Base-by-base conservation (phyloP, 805 yeast species). In the Debaryomyces hansenii region DNA sequence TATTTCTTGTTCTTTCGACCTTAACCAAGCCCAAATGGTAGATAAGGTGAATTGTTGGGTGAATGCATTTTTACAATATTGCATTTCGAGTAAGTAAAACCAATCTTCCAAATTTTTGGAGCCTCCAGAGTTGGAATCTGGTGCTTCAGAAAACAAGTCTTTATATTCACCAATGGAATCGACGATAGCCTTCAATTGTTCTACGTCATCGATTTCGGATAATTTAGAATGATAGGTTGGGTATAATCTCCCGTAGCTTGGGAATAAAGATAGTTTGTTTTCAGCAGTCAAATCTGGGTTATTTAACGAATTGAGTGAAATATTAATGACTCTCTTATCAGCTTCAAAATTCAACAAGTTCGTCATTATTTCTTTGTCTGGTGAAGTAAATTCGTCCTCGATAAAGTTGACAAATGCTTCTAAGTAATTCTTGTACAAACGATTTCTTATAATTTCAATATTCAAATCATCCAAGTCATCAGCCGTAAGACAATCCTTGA, bases 11-110 rank as follows among this genome's bases (percentile, higher is more conserved):
- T 94, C 99, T 62, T 87, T 87, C 14, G 96, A 85, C 69, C 90
- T 87, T 63, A 95, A 80, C 96, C 97, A 94, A 5, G 97, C 96
- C 94, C 97, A 94, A 46, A 94, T 77, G 2, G 96, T 86, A 33
- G 90, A 80, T 57, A 87, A 80, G 14, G 97, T 83, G 68, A 94
- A 94, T 67, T 92, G 98, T 70, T 94, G 99, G 29, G 99, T 91
- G 68, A 94, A 90, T 0, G 97, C 96, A 62, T 86, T 84, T 60
- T 84, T 87, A 70, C 97, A 91, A 50, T 87, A 76, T 57, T 87
- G 85, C 96, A 94, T 92, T 69, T 94, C 99, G 51, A 84, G 74
- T 57, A 83, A 84, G 67, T 94, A 94, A 63, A 94, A 90, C 74
- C 92, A 95, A 69, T 95, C 99, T 67, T 94, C 99, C 47, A 95